phyloP scores from a whole-genome alignment of 225 moss, liverwort and hornwort genomes.

The Pseudisothecium myosuroides region DNA sequence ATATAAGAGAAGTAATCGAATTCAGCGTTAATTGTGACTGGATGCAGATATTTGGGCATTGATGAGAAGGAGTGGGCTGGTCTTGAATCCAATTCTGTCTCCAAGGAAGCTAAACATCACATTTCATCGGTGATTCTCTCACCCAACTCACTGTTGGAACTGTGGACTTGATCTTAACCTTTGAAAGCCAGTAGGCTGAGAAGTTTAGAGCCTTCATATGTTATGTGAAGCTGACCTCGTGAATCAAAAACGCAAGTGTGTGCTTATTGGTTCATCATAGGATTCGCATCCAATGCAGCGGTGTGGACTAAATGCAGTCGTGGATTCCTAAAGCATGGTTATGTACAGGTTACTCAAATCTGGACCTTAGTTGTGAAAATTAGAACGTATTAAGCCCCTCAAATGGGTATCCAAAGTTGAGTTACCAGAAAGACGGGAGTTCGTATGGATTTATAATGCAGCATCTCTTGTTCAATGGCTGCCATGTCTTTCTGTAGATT shows the following conservation, averaged over 20 bases:
- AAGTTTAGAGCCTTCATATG: not conserved
- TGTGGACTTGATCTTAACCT: no score
- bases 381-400: not conserved
- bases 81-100: slow-evolving; percentile 44
- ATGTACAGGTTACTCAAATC: not conserved
- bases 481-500: not conserved
- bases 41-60: slow-evolving; percentile 56
- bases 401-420: not conserved
- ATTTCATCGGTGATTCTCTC: slow-evolving; percentile 39
- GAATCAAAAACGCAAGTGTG: not conserved
- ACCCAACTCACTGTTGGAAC: not conserved
- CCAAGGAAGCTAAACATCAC: slow-evolving; percentile 48
- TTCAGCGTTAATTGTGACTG: not conserved
- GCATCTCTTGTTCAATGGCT: not conserved
- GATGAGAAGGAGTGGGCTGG: slow-evolving; percentile 61
- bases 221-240: not conserved
- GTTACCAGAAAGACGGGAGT: not conserved
- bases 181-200: not conserved
- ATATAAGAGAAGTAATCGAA: no score
- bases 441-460: not conserved
- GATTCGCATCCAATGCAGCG: not conserved
- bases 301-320: not conserved
- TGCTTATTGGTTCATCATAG: not conserved
- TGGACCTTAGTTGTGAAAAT: not conserved
- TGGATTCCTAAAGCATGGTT: not conserved